Conservation (phyloP, 768 basidiomycete species). For the Punctularia strigosozonata region DNA sequence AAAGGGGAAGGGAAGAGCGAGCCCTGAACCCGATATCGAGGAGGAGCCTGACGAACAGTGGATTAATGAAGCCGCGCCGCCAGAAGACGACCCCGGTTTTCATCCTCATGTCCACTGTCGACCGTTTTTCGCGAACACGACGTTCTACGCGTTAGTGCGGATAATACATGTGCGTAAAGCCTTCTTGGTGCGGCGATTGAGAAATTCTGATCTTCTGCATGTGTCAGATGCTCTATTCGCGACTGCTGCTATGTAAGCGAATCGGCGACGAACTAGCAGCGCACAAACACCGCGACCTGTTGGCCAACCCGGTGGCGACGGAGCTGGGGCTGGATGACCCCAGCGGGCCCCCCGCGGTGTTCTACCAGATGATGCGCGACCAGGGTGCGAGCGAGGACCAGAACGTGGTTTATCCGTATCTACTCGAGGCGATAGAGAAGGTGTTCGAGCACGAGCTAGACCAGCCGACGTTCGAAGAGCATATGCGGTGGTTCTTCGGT, state of each 20-base stretch:
- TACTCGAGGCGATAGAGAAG: slow-evolving; percentile 86
- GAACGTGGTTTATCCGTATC: slow-evolving; percentile 77
- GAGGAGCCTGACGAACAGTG: slow-evolving; percentile 45
- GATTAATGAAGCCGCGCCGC: slow-evolving; percentile 37
- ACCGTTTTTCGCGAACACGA: slow-evolving; percentile 85
- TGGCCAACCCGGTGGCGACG: slow-evolving; percentile 73
- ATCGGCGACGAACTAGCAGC: slow-evolving; percentile 61
- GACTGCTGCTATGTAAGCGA: slow-evolving; percentile 76
- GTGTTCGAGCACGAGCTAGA: slow-evolving; percentile 91
- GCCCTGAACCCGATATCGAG: too few relatives aligned
- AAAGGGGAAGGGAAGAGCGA: too few relatives aligned
- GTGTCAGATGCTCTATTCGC: slow-evolving; percentile 76
- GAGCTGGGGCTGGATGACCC: slow-evolving; percentile 81
- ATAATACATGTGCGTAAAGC: slow-evolving; percentile 63
- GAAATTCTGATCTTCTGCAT: too few relatives aligned
- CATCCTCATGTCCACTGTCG: slow-evolving; percentile 22
- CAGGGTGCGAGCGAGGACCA: slow-evolving; percentile 39
- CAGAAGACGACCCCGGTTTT: slow-evolving; percentile 10
- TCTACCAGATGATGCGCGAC: slow-evolving; percentile 56
- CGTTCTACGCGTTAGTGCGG: slow-evolving; percentile 84
- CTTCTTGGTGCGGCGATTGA: slow-evolving; percentile 4
- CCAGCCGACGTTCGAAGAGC: slow-evolving; percentile 87
- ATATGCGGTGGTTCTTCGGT: slow-evolving; percentile 90
- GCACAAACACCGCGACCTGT: slow-evolving; percentile 50
- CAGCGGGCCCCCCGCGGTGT: slow-evolving; percentile 55